These are phyloP conservation scores for Hirschioporus abietinus DNA, from an alignment of 768 basidiomycete species.

Conservation along the genomic window DNA sequence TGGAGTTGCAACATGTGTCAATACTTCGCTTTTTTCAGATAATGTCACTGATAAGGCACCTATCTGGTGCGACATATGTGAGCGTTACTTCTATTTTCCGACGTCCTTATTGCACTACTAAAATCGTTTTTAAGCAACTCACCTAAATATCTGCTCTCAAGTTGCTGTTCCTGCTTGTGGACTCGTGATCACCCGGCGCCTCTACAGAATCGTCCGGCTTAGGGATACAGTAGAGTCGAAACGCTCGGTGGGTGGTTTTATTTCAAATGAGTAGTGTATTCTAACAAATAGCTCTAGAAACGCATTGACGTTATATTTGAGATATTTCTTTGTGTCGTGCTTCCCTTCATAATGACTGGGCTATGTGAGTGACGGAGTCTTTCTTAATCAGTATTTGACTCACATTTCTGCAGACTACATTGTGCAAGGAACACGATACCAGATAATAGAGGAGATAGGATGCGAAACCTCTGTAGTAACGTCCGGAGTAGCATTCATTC, in stretches of 20 bases:
- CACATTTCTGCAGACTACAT: neutral
- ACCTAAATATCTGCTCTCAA: conserved; percentile 27
- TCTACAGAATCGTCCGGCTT: conserved; percentile 46
- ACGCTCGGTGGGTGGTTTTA: neutral
- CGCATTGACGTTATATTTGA: neutral
- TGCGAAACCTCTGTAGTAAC: neutral
- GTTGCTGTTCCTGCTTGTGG: conserved; percentile 34
- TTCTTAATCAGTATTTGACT: neutral
- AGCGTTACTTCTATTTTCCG: conserved; percentile 13
- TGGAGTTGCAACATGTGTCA: conserved; percentile 14
- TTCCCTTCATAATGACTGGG: neutral
- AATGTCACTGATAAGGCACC: conserved; percentile 28
- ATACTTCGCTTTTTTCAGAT: conserved; percentile 33
- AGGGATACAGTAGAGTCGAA: conserved; percentile 35
- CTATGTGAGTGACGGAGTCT: neutral
- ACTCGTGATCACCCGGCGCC: conserved; percentile 43
- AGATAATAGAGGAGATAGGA: conserved; percentile 1
- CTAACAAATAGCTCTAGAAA: neutral
- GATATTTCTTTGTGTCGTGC: neutral
- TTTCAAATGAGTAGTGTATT: neutral
- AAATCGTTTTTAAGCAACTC: conserved; percentile 27
- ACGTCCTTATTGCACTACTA: too few relatives aligned
- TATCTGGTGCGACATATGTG: conserved; percentile 55
- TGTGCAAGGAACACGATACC: neutral
- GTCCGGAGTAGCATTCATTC: neutral